Evolutionary conservation across 1,284 basidiomycete species (phyloP).

Genomic region (Pascua guehoae): DNA sequence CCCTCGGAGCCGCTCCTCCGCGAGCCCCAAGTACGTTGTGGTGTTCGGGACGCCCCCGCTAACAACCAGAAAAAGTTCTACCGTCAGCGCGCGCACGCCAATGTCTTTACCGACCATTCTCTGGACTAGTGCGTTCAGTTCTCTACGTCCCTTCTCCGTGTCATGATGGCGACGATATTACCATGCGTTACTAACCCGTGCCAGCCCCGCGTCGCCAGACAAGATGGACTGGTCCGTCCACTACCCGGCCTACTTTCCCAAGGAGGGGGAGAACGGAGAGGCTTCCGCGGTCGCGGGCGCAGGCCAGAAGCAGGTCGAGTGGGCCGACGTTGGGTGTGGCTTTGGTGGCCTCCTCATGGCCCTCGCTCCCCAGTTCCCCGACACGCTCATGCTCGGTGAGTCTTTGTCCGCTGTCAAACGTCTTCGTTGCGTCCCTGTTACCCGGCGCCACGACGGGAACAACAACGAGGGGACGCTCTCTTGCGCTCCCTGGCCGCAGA

Average conservation of each 20-base stretch:
- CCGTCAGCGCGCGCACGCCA: constrained; percentile 94
- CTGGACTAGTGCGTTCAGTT: constrained; percentile 64
- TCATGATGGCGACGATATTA: not conserved
- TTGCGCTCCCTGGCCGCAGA: not conserved
- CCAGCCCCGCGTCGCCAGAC: constrained; percentile 67
- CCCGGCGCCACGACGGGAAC: too few species aligned
- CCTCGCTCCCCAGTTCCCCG: constrained; percentile 85
- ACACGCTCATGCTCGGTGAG: constrained; percentile 89
- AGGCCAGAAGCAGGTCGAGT: constrained; percentile 63
- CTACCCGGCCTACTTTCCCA: constrained; percentile 68
- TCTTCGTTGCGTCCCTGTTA: too few species aligned
- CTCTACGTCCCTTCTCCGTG: not conserved
- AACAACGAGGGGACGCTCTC: too few species aligned
- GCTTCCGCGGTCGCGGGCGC: constrained; percentile 17
- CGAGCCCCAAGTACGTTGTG: constrained; percentile 31
- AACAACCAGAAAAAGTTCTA: constrained; percentile 82
- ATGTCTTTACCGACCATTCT: constrained; percentile 94
- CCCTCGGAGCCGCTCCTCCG: constrained; percentile 23
- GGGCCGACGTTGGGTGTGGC: constrained; percentile 96
- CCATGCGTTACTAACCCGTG: not conserved
- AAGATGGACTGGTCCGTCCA: constrained; percentile 80
- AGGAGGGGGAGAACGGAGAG: not conserved
- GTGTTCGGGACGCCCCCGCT: not conserved
- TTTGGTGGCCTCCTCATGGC: constrained; percentile 92
- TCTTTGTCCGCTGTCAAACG: constrained; percentile 12